Percentiles rank a stretch among this genome's conserved stretches.
These are phyloP conservation scores for Penicillium sp. DNA, from an alignment of 2,329 filamentous ascomycete species.

Conservation along the genomic window DNA sequence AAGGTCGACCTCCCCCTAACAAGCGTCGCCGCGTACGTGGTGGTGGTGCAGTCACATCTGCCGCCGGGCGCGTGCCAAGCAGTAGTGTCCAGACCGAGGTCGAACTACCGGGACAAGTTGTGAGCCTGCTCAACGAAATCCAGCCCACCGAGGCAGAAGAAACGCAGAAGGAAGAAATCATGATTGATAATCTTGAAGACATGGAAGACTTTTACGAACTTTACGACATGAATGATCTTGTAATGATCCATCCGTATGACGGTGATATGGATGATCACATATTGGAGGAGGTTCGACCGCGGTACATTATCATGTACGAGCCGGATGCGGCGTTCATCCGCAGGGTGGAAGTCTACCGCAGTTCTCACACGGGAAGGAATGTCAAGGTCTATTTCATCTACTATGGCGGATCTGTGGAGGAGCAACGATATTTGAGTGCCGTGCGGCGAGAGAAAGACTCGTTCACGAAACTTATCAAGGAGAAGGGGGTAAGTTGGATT, in stretches of 20 bases:
- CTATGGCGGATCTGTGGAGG: slow-evolving; percentile 90
- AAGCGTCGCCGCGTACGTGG: slow-evolving; percentile 82
- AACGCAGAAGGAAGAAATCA: slow-evolving; percentile 62
- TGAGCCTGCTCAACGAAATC: slow-evolving; percentile 74
- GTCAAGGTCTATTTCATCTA: slow-evolving; percentile 96
- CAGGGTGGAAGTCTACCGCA: slow-evolving; percentile 89
- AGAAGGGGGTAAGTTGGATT: slow-evolving; percentile 62
- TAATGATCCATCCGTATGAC: slow-evolving; percentile 88
- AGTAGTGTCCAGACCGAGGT: slow-evolving; percentile 68
- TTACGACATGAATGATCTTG: slow-evolving; percentile 82
- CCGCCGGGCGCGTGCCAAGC: slow-evolving; percentile 61
- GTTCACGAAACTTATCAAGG: slow-evolving; percentile 90
- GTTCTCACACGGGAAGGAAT: slow-evolving; percentile 81
- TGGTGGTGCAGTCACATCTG: slow-evolving; percentile 58
- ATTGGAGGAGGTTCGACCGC: slow-evolving; percentile 87
- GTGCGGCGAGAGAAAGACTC: slow-evolving; percentile 95
- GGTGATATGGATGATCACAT: slow-evolving; percentile 94
- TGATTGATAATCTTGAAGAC: slow-evolving; percentile 74
- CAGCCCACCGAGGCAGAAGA: slow-evolving; percentile 73
- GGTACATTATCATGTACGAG: slow-evolving; percentile 98
- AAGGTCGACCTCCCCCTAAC: slow-evolving; percentile 67
- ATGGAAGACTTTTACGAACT: slow-evolving; percentile 91
- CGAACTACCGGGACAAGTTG: slow-evolving; percentile 76
- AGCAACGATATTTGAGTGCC: slow-evolving; percentile 83
- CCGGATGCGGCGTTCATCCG: slow-evolving; percentile 92